Base-by-base conservation (phyloP, 2,329 filamentous ascomycete species). In the Helminthosporium solani region DNA sequence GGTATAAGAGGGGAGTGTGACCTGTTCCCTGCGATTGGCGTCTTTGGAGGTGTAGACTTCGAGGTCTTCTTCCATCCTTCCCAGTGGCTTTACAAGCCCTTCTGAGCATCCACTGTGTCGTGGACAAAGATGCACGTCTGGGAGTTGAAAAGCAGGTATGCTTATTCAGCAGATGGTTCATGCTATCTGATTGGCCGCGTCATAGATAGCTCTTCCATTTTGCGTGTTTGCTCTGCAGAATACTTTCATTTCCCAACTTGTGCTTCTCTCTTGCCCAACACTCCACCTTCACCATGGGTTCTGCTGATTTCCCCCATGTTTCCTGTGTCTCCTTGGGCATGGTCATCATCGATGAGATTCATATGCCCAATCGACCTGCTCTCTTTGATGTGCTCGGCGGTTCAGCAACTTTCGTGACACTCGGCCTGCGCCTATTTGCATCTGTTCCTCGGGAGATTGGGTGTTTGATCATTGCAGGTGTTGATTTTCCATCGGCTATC, bases 1-100 rank as follows among this genome's bases (percentile, higher is more conserved):
- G 88, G 88, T 0, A 68, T 92, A 38, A 84, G 88, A 63, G 87
- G 87, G 0, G 78, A 81, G 40, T 81, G 86, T 56, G 88, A 92
- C 64, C 53, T 91, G 46, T 84, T 82, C 59, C 84, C 83, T 14
- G 83, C 86, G 1, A 75, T 94, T 36, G 88, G 88, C 1, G 79
- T 84, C 11, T 90, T 85, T 66, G 84, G 85, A 2, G 76, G 72
- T n/a, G 80, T 86, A 1, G 78, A 78, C 38, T 85, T 88, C 54
- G 86, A 90, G 67, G 79, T 86, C 8, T 73, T 83, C 7, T 83
- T 88, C 58, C 77, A 80, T 35, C 76, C 78, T 19, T 71, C 68
- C 6, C 73, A 73, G 64, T 88, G 85, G 84, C 56, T 76, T 65
- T 87, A 65, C 33, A 58, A 52, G 27, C 63, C 66, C 33, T 23